Evolutionary conservation across 2,329 filamentous ascomycete genomes (phyloP).

Genomic region (Diaporthe citrichinensis): DNA sequence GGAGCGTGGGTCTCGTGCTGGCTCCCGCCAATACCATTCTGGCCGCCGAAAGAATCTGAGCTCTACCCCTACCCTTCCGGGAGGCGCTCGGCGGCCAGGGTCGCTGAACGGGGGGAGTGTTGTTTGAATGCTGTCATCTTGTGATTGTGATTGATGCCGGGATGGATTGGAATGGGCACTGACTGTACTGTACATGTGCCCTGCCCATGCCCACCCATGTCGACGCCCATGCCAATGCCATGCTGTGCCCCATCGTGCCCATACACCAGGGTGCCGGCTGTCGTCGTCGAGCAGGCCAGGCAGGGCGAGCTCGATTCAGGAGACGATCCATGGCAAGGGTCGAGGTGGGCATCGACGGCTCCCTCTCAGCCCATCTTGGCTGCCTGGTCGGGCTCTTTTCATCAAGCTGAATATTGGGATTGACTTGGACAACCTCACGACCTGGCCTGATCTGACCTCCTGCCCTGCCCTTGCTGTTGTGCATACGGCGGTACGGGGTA

Average conservation of each 20-base stretch:
- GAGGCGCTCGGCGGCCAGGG: constrained; percentile 19
- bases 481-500: constrained; percentile 1
- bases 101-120: background rate
- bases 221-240: constrained; percentile 16
- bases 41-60: constrained; percentile 25
- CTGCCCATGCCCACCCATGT: constrained; percentile 8
- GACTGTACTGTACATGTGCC: background rate
- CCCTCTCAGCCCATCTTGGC: constrained; percentile 21
- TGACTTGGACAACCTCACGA: constrained; percentile 16
- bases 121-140: constrained; percentile 5
- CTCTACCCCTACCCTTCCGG: constrained; percentile 26
- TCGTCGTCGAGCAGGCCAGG: background rate
- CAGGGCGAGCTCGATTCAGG: constrained; percentile 20
- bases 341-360: constrained; percentile 18
- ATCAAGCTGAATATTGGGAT: constrained; percentile 37
- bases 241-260: constrained; percentile 7
- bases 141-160: constrained; percentile 29
- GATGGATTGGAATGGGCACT: background rate
- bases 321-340: constrained; percentile 27
- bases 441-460: background rate
- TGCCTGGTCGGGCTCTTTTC: constrained; percentile 15
- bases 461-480: background rate
- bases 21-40: constrained; percentile 27
- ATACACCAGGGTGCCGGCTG: constrained; percentile 8
- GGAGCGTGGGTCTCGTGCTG: constrained; percentile 23